phyloP scores from a whole-genome alignment of 2,329 filamentous ascomycete genomes.

The Pseudogymnoascus sp. region DNA sequence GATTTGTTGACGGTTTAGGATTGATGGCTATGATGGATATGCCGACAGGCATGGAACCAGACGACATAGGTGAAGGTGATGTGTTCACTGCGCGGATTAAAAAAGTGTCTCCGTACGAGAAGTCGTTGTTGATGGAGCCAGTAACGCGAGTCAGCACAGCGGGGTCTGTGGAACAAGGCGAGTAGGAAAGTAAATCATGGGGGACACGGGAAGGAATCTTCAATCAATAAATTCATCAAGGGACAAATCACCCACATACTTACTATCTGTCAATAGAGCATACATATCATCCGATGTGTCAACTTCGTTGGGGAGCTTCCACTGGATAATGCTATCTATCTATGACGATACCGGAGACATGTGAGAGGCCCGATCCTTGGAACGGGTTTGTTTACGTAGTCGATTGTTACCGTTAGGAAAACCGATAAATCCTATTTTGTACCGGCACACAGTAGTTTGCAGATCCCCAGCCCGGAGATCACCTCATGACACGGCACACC shows the following conservation, averaged over 20 bases:
- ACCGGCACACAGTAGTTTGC: slow-evolving; percentile 3
- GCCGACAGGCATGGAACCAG: not conserved
- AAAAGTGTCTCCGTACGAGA: slow-evolving; percentile 2
- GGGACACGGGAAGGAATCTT: not conserved
- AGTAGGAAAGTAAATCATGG: not conserved
- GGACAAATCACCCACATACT: not conserved
- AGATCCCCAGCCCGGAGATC: not conserved
- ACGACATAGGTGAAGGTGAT: slow-evolving; percentile 1
- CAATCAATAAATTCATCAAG: slow-evolving; percentile 1
- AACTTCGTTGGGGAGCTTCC: not conserved
- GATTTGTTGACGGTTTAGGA: not conserved
- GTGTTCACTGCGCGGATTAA: slow-evolving; percentile 8
- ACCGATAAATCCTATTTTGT: not conserved
- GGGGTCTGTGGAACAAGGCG: slow-evolving; percentile 3
- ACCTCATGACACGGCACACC: slow-evolving; percentile 10
- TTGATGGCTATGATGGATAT: slow-evolving; percentile 10
- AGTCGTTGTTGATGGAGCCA: slow-evolving; percentile 5
- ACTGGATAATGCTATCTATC: not conserved
- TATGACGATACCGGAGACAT: not conserved
- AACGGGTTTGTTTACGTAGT: slow-evolving; percentile 6
- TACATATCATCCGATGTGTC: slow-evolving; percentile 8
- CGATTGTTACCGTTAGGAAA: not conserved
- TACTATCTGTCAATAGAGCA: not conserved
- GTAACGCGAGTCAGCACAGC: slow-evolving; percentile 4
- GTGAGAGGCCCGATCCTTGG: slow-evolving; percentile 5